phyloP scores from a whole-genome alignment of 805 yeast species.

The Torulaspora maleeae region DNA sequence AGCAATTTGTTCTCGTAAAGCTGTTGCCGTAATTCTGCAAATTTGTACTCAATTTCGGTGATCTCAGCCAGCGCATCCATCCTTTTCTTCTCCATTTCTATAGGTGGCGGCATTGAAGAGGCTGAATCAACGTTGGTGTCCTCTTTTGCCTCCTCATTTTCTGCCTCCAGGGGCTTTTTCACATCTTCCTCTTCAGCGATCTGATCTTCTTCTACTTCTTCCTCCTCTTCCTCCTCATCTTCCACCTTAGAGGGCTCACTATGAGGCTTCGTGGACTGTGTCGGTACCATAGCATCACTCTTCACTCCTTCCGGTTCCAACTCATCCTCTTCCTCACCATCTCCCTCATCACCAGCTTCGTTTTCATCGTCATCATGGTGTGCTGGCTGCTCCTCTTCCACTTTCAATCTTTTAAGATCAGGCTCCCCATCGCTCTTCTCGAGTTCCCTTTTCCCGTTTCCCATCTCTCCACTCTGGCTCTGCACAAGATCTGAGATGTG shows the following conservation, averaged over 20 bases:
- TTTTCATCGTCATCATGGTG: constrained; percentile 21
- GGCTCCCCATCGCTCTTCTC: constrained; percentile 1
- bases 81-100: constrained; percentile 30
- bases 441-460: constrained; percentile 13
- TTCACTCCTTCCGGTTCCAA: constrained; percentile 5
- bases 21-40: constrained; percentile 80
- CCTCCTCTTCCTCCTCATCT: constrained; percentile 23
- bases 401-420: constrained; percentile 2
- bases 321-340: constrained; percentile 16
- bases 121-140: constrained; percentile 9
- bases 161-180: constrained; percentile 13
- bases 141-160: constrained; percentile 18
- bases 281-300: constrained; percentile 7
- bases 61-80: constrained; percentile 49
- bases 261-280: neutral
- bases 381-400: neutral
- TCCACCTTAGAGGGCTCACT: constrained; percentile 18
- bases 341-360: constrained; percentile 18
- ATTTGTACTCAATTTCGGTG: constrained; percentile 75
- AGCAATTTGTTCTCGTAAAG: constrained; percentile 78
- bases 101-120: constrained; percentile 21
- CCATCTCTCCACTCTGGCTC: constrained; percentile 18
- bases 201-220: constrained; percentile 26
- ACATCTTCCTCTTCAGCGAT: constrained; percentile 12
- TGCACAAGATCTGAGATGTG: constrained; percentile 21